These are phyloP conservation scores for Tulasnella sp. DNA, from an alignment of 768 basidiomycete species.

Conservation along the genomic window DNA sequence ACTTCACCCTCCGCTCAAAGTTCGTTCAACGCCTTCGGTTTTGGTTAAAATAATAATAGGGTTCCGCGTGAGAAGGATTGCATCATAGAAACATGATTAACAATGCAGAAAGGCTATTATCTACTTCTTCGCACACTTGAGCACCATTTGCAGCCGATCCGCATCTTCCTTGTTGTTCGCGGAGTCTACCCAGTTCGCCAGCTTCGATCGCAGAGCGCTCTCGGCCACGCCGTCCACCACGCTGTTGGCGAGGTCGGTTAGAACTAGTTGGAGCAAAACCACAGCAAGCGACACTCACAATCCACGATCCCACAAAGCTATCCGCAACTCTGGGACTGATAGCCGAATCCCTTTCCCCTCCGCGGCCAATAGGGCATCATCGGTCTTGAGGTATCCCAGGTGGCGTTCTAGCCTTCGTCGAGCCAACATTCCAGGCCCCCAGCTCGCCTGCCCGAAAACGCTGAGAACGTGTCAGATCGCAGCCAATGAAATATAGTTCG, in stretches of 20 bases:
- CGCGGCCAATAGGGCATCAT: conserved; percentile 59
- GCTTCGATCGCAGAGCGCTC: conserved; percentile 14
- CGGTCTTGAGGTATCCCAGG: conserved; percentile 47
- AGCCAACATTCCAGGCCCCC: conserved; percentile 41
- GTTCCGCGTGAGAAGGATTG: not conserved
- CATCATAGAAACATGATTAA: not conserved
- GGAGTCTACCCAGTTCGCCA: conserved; percentile 13
- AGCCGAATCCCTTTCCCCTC: conserved; percentile 49
- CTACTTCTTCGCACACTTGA: conserved; percentile 17
- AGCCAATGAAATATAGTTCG: conserved; percentile 4
- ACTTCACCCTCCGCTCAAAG: no score
- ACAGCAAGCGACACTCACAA: conserved; percentile 50
- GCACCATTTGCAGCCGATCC: not conserved
- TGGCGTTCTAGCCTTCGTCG: conserved; percentile 42
- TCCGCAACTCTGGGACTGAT: conserved; percentile 53
- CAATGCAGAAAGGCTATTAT: not conserved
- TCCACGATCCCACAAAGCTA: conserved; percentile 72
- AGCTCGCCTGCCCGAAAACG: conserved; percentile 42
- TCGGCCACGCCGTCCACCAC: not conserved
- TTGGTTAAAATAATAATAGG: no score
- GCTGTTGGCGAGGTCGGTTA: not conserved
- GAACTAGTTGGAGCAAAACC: not conserved
- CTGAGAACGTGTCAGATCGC: conserved; percentile 37
- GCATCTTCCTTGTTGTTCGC: conserved; percentile 1
- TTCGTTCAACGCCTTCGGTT: no score